Evolutionary conservation across 208 protist genomes (phyloP).

Genomic region (Tritrichomonas musculus): DNA sequence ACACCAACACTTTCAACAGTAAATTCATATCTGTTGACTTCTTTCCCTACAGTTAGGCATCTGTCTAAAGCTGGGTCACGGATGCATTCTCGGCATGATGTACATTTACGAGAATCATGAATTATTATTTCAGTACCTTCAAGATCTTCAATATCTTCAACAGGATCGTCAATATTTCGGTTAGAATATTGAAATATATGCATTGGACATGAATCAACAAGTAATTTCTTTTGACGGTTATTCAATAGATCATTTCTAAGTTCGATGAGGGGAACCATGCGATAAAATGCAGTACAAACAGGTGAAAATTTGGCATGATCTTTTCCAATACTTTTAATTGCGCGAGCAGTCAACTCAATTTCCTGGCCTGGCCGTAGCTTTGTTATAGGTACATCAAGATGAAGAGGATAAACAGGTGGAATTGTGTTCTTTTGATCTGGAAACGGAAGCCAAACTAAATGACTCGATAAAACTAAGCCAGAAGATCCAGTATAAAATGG

Average conservation of each 20-base stretch:
- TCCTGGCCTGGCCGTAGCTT: conserved; percentile 84
- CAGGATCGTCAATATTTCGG: too few relatives aligned
- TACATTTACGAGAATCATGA: conserved; percentile 73
- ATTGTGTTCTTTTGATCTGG: neutral
- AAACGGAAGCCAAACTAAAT: conserved; percentile 6
- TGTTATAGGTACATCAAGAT: conserved; percentile 89
- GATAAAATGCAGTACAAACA: conserved; percentile 86
- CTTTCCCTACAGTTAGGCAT: neutral
- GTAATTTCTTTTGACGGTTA: conserved; percentile 59
- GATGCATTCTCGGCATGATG: conserved; percentile 90
- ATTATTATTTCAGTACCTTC: conserved; percentile 58
- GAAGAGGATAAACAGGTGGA: conserved; percentile 48
- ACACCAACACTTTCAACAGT: conserved; percentile 18
- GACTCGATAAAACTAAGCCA: neutral
- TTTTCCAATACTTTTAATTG: conserved; percentile 85
- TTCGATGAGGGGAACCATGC: conserved; percentile 77
- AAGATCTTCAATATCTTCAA: conserved; percentile 77
- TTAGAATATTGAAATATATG: too few relatives aligned
- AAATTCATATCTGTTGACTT: neutral
- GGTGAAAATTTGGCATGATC: conserved; percentile 95
- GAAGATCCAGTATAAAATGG: neutral
- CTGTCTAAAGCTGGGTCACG: conserved; percentile 53
- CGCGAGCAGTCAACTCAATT: conserved; percentile 75
- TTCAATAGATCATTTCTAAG: conserved; percentile 46
- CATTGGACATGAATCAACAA: conserved; percentile 72